These are phyloP conservation scores for Auricularia sp. DNA, from an alignment of 768 basidiomycete genomes.

Conservation along the genomic window DNA sequence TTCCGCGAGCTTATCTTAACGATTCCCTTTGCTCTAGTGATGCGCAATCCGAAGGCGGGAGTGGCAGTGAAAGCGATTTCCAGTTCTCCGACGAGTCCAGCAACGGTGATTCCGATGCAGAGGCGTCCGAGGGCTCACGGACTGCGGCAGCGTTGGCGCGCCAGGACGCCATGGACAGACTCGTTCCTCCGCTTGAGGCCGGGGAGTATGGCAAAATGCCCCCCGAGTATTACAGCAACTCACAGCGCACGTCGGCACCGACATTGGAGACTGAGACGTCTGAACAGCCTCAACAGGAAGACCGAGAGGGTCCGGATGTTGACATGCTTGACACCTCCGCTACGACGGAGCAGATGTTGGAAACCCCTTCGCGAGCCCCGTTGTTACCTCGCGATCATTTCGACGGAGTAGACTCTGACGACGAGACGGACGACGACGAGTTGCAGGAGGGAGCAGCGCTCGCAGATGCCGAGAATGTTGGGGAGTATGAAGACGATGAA, in stretches of 20 bases:
- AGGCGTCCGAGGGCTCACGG: constrained; percentile 17
- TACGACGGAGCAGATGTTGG: background rate
- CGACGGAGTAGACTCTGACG: constrained; percentile 89
- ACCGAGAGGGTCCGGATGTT: too few species aligned
- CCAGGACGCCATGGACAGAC: constrained; percentile 54
- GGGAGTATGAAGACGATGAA: constrained; percentile 50
- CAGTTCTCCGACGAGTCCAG: constrained; percentile 28
- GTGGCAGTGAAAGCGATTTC: constrained; percentile 39
- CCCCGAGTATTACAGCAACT: constrained; percentile 54
- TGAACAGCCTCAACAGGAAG: background rate
- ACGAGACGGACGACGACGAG: constrained; percentile 65
- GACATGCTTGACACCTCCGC: too few species aligned
- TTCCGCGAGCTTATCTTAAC: constrained; percentile 2
- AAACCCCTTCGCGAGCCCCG: constrained; percentile 56
- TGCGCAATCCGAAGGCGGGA: constrained; percentile 61
- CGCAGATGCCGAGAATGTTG: constrained; percentile 20
- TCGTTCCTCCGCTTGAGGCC: constrained; percentile 71
- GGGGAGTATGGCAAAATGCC: constrained; percentile 89
- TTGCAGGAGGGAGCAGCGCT: constrained; percentile 13
- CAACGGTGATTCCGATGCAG: constrained; percentile 30
- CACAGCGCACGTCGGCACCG: constrained; percentile 51
- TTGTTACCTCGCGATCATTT: constrained; percentile 74
- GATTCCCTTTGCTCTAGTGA: constrained; percentile 24
- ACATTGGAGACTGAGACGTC: constrained; percentile 35
- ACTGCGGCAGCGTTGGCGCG: constrained; percentile 33